phyloP scores from a whole-genome alignment of 1,139 yeast species.

The Scheffersomyces titani region DNA sequence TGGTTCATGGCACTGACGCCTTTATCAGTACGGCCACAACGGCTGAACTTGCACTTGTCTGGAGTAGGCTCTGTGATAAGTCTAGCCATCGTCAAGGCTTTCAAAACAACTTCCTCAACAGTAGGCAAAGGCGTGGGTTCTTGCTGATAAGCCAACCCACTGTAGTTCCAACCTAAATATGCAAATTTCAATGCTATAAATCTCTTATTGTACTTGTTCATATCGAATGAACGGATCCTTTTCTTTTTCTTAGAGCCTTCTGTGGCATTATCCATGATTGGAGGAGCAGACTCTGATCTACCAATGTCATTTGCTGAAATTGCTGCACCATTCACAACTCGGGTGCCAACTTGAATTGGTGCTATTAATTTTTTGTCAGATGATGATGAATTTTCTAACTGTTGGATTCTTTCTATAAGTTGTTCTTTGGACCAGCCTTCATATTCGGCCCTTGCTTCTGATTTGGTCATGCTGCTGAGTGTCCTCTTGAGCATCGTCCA shows the following conservation, averaged over 20 bases:
- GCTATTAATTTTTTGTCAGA: background rate
- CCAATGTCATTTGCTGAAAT: background rate
- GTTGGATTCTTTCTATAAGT: slow-evolving; percentile 46
- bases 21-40: slow-evolving; percentile 96
- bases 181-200: slow-evolving; percentile 81
- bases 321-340: background rate
- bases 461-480: slow-evolving; percentile 6
- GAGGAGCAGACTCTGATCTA: background rate
- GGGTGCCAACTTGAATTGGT: background rate
- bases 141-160: slow-evolving; percentile 82
- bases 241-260: slow-evolving; percentile 32
- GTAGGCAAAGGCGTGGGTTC: slow-evolving; percentile 82
- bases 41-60: slow-evolving; percentile 66
- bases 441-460: slow-evolving; percentile 24
- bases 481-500: slow-evolving; percentile 10
- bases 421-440: slow-evolving; percentile 54
- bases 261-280: background rate
- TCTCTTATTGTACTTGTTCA: slow-evolving; percentile 64
- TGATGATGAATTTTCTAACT: slow-evolving; percentile 39
- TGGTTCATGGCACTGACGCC: slow-evolving; percentile 98
- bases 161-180: slow-evolving; percentile 91
- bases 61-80: slow-evolving; percentile 66
- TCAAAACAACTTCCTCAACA: slow-evolving; percentile 74
- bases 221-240: slow-evolving; percentile 52
- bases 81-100: slow-evolving; percentile 68